Base-by-base conservation (phyloP, 345 rosid species). In the Salix suchowensis region DNA sequence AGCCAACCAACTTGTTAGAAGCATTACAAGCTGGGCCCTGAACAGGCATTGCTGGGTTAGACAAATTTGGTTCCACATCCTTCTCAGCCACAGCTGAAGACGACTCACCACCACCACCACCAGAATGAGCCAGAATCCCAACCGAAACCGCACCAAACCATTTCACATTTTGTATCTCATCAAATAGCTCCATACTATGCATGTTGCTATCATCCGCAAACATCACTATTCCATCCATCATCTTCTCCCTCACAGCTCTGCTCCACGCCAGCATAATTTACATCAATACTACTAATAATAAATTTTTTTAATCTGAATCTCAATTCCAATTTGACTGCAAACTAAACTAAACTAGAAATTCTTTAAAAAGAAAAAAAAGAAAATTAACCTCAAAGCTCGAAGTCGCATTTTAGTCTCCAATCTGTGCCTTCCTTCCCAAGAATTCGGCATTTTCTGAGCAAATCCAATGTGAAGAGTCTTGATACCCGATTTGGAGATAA, bases 11-110 rank as follows among this genome's bases (percentile, higher is more conserved):
- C 76, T 79, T 80, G 78, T 88, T 79, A 0, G 95, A 88, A 0
- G 90, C 84, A 78, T 94, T 94, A 84, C 99, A 96, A 9, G 99
- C 95, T 2, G 99, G 99, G 37, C 99, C 99, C 80, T 96, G 99
- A 24, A 96, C 83, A 2, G 97, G 99, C 74, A 96, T 77, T 24
- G 79, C 68, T 18, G 78, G 76, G 23, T 58, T 58, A 23, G 28
- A 24, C 62, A 23, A 58, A 66, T 68, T 90, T 46, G 79, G 88
- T 79, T 81, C 88, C 26, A 60, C 81, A 24, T 81, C 86, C 77
- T 62, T 83, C 68, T 84, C 80, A 74, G 70, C 76, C 71, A 74
- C 77, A 32, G 13, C 26, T 7, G 71, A 14, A 7, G 42, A 28
- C 37, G 21, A 18, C 10, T 55, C 68, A 37, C 15, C 54, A 13